Base-by-base conservation (phyloP, 208 protist genomes). In the Trypanosoma scelopori region DNA sequence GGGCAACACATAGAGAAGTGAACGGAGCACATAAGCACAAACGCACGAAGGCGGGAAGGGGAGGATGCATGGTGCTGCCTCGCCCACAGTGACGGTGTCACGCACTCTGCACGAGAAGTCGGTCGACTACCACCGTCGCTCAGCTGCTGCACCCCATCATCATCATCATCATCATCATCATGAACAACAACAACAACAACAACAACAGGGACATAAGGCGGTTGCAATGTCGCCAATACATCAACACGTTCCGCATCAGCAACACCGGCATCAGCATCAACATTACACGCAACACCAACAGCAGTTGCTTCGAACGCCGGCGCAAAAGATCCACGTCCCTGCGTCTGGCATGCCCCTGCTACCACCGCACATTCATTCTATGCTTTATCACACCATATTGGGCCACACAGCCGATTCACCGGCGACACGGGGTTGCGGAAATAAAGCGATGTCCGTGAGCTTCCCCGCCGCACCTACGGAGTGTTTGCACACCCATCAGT, bases 331-430 rank as follows among this genome's bases (percentile, higher is more conserved):
- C 5, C 18, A 43, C 28, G 18, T 46, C 23, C n/a, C 41, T 32
- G 22, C 3, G 20, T n/a, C 18, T 15, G 28, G 0, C 23, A 20
- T 45, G 16, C n/a, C 23, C 42, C 30, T 64, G 58, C 20, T 64
- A 7, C 58, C 46, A 13, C 58, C 58, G 27, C 58, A 55, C n/a
- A 53, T 64, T 42, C 58, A 64, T 12, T 64, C 58, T n/a, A 51
- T 64, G 32, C 22, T 64, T 22, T 64, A 64, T 28, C 58, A 64
- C 32, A 30, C 43, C 12, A 55, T 55, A 28, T 15, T 64, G 3
- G 46, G 30, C 7, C 28, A 22, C 28, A 25, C 30, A 1, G 25
- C 12, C 3, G 47, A 55, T 12, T 32, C 32, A 16, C 16, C 28
- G 18, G 9, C 27, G 28, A n/a, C 58, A 42, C 42, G 22, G 20